Evolutionary conservation across 495 filamentous ascomycete species (phyloP).

Genomic region (Penicillium argentinense): DNA sequence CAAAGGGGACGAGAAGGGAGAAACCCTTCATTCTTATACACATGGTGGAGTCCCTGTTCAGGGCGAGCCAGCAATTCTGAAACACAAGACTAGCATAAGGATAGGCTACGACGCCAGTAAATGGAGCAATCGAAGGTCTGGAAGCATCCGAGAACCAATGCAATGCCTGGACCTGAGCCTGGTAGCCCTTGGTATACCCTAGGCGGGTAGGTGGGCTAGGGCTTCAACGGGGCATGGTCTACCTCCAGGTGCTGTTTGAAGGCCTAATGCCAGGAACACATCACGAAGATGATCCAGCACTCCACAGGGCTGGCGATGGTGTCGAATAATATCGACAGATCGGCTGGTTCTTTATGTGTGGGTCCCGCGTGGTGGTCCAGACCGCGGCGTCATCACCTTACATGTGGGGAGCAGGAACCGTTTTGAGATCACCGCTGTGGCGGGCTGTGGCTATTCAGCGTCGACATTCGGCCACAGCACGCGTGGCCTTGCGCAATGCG

Average conservation of each 20-base stretch:
- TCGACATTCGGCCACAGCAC: constrained; percentile 2
- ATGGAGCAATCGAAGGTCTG: not conserved
- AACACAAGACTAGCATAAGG: not conserved
- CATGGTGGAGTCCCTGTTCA: constrained; percentile 1
- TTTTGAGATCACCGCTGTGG: not conserved
- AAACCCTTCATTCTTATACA: constrained; percentile 5
- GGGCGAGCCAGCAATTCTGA: not conserved
- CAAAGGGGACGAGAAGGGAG: not conserved
- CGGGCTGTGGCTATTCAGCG: not conserved
- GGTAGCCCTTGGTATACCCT: no score
- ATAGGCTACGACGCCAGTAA: not conserved
- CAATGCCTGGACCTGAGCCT: not conserved
- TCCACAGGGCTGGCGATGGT: constrained; percentile 1
- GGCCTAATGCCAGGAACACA: constrained; percentile 3
- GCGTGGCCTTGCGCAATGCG: constrained; percentile 1
- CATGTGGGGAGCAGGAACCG: constrained; percentile 3
- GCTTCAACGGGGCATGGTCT: not conserved
- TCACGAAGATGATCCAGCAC: not conserved
- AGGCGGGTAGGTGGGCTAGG: constrained; percentile 2
- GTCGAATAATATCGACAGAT: not conserved
- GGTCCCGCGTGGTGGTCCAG: constrained; percentile 3
- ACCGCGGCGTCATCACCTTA: constrained; percentile 9
- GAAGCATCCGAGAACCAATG: constrained; percentile 3
- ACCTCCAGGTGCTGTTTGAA: not conserved
- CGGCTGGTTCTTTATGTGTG: not conserved